Base-by-base conservation (phyloP, 1,139 yeast genomes). In the Chernovozyma sophiae-reginae region DNA sequence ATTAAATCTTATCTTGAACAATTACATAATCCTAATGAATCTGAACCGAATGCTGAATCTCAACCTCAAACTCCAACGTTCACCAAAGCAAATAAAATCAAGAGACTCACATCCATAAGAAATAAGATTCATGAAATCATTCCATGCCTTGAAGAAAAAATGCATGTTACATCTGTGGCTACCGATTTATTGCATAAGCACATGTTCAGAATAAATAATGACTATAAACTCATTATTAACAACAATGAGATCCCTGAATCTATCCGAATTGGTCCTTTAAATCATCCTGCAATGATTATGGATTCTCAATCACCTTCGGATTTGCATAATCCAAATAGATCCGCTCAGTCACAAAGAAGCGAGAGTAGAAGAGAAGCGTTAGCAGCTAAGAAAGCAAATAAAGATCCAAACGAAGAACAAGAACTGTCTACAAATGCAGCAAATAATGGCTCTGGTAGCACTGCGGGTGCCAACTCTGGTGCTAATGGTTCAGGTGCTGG, bases 81-180 rank as follows among this genome's bases (percentile, higher is more conserved):
- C 11, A 7, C 29, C 12, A 13, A 16, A 6, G 17, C 29, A 6
- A 16, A 26, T 12, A 28, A 25, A 10, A 30, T 44, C 18, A 47
- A 47, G 25, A 50, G 59, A 17, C 53, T 70, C 31, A 51, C 44
- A 27, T 40, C 43, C n/a, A 74, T 79, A 35, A 69, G 74, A 39
- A 60, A 64, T 37, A 60, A 68, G 38, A 63, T 81, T 41, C 77
- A 74, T 47, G 96, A 86, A 43, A 71, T 92, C 36, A 80, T 92
- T 66, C 97, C 97, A 0, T 87, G 96, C 47, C 65, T 92, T 42
- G 98, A 92, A 55, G 97, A 92, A 56, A 92, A 92, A 61, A 89
- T 92, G 95, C 97, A 92, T 56, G 97, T 92, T 27, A 94, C 97
- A 3, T 82, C 92, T 2, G 84, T 87, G 27, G 96, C 97, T 20